These are phyloP conservation scores for Fistulifera pelliculosa DNA, from an alignment of 108 stramenopile species.

Conservation along the genomic window DNA sequence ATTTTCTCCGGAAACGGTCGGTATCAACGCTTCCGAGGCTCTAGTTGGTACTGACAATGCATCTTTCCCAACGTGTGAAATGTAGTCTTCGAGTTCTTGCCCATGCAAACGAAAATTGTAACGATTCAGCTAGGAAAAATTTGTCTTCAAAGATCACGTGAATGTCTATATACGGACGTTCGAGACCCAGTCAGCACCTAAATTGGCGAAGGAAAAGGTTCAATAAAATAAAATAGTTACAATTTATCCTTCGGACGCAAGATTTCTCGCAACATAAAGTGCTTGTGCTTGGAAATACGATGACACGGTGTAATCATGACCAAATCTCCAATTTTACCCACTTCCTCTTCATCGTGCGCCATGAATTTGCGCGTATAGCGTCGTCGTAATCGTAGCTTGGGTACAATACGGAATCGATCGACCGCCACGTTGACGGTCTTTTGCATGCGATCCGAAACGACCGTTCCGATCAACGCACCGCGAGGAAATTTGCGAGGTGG, in stretches of 20 bases:
- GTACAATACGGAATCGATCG: slow-evolving; percentile 63
- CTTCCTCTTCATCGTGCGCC: slow-evolving; percentile 86
- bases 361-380: slow-evolving; percentile 79
- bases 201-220: no score
- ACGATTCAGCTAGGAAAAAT: no score
- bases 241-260: slow-evolving; percentile 68
- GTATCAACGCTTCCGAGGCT: no score
- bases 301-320: slow-evolving; percentile 89
- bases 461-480: slow-evolving; percentile 72
- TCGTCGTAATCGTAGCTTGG: slow-evolving; percentile 63
- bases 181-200: no score
- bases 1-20: no score
- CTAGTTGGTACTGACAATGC: no score
- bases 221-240: no score
- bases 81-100: no score
- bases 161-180: no score
- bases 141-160: no score
- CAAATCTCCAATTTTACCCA: slow-evolving; percentile 69
- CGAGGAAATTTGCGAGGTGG: slow-evolving; percentile 65
- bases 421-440: slow-evolving; percentile 88
- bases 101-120: no score
- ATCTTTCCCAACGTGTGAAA: no score
- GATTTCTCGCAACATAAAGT: slow-evolving; percentile 81
- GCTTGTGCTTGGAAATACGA: slow-evolving; percentile 72
- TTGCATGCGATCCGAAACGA: slow-evolving; percentile 83